Base-by-base conservation (phyloP, 805 yeast genomes). In the Wickerhamomyces queroliae region DNA sequence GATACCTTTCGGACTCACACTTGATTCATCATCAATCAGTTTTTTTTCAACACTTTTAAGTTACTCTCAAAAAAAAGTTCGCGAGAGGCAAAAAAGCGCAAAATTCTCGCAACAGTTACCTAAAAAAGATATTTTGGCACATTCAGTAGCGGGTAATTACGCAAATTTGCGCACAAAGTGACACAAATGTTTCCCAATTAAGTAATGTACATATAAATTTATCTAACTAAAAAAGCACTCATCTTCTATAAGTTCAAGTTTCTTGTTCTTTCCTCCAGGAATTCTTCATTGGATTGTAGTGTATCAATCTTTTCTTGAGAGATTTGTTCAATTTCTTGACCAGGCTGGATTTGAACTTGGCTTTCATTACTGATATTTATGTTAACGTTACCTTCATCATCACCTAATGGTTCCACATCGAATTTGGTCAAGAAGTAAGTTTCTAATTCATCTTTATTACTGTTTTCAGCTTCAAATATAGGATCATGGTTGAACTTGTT, bases 381-480 rank as follows among this genome's bases (percentile, higher is more conserved):
- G 30, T 55, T 62, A 37, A 54, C 54, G 39, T 72, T 71, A 10
- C 66, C 66, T 29, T 62, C 67, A n/a, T 61, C 66, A 16, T 70
- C 71, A 26, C 69, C 78, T 43, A 76, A 82, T 13, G 77, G 80
- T 39, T 76, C 82, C 33, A 84, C 76, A 33, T 86, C 83, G 51
- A 70, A 91, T 51, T 80, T 79, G 58, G 76, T 73, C 55, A 90
- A 67, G 55, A 87, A 75, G 66, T 79, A 90, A 30, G 76, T 80
- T 48, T 87, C 95, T 15, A 89, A 82, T 22, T 81, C 88, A 43
- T 76, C 82, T 53, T 82, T 76, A 36, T 77, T 79, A 50, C 79
- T 83, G 48, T 74, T 76, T 56, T 90, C 96, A 8, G 98, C 96
- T 59, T 90, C 97, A 57, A 67, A 90, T 42, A 91, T 80, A 1